These are phyloP conservation scores for Camillea tinctor DNA, from an alignment of 2,329 filamentous ascomycete genomes.

Conservation along the genomic window DNA sequence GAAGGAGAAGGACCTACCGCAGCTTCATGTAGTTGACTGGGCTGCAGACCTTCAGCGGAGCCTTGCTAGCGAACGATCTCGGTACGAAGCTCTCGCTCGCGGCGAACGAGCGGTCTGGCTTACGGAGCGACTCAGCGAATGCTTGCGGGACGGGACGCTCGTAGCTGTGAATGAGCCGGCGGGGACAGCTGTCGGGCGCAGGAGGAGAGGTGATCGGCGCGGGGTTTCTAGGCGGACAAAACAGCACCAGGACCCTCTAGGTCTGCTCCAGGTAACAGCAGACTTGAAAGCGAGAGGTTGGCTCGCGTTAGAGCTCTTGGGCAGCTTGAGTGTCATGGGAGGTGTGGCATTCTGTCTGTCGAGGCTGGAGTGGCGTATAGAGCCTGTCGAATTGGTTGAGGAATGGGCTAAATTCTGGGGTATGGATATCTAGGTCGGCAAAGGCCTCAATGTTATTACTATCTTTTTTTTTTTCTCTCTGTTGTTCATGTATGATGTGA, in stretches of 20 bases:
- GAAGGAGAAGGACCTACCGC: constrained; percentile 36
- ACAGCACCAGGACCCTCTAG: constrained; percentile 71
- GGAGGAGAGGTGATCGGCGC: constrained; percentile 11
- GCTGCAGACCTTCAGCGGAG: constrained; percentile 77
- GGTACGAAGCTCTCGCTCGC: constrained; percentile 62
- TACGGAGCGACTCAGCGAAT: constrained; percentile 63
- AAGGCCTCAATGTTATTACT: constrained; percentile 7
- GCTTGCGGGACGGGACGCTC: constrained; percentile 63
- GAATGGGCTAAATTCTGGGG: constrained; percentile 31
- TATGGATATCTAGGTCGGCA: constrained; percentile 17
- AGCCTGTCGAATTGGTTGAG: constrained; percentile 26
- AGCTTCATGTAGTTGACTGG: constrained; percentile 76
- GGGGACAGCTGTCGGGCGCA: constrained; percentile 26
- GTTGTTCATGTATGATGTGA: neutral
- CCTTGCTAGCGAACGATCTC: constrained; percentile 68
- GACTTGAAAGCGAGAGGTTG: constrained; percentile 64
- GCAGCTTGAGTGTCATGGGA: constrained; percentile 71
- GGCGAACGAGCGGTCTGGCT: constrained; percentile 69
- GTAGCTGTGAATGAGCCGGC: constrained; percentile 47
- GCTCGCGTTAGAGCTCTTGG: constrained; percentile 69
- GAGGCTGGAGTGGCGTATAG: constrained; percentile 37
- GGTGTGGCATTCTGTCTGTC: constrained; percentile 66
- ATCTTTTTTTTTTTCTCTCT: neutral
- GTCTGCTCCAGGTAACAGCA: constrained; percentile 68
- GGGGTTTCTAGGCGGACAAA: constrained; percentile 17